Evolutionary conservation across 768 basidiomycete species (phyloP), one percentile per base, ranked within the genome.

Genomic region (Mycena amicta): DNA sequence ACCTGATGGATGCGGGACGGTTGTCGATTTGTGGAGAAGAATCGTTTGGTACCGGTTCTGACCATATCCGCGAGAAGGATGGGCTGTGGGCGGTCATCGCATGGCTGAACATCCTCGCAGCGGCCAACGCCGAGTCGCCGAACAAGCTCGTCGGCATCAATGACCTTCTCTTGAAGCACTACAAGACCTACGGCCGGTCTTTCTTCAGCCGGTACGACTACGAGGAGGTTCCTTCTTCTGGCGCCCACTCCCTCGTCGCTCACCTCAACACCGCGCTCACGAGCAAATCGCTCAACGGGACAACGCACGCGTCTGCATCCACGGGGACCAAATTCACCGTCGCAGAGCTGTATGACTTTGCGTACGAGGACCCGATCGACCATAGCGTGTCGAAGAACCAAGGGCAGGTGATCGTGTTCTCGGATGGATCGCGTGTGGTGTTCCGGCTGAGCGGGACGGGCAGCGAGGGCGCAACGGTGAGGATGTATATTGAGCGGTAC

Each of bases 121-220:
- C 93, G 29, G 93, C 90, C 57, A 91, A 95, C 75, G 80, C 79
- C 67, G 75, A 84, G 20, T 90, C 88, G 6, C 84, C 87, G 22
- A 86, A 85, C 69, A 83, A 91, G 71, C 77, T 92, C 26, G 77
- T 90, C 51, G 92, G 92, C 12, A 97, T 99, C 76, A 95, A 94
- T 60, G 95, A 98, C 69, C 77, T 99, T 60, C 84, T 96, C 22
- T 80, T 85, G 65, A 84, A 83, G 68, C 94, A 95, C 80, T 99
- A 98, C 77, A 80, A 83, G 61, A 87, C 83, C 67, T 98, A 99
- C 74, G 97, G 97, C 43, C 93, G 97, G 59, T 94, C 89, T 49
- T 98, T 97, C 87, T 99, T 99, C 83, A 95, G 92, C 66, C 90
- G 95, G 61, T 98, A 99, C 75, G 97, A 99, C 76, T 99, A 99